These are phyloP conservation scores for Aspergillus bombycis DNA, from an alignment of 2,329 filamentous ascomycete genomes.

Conservation along the genomic window DNA sequence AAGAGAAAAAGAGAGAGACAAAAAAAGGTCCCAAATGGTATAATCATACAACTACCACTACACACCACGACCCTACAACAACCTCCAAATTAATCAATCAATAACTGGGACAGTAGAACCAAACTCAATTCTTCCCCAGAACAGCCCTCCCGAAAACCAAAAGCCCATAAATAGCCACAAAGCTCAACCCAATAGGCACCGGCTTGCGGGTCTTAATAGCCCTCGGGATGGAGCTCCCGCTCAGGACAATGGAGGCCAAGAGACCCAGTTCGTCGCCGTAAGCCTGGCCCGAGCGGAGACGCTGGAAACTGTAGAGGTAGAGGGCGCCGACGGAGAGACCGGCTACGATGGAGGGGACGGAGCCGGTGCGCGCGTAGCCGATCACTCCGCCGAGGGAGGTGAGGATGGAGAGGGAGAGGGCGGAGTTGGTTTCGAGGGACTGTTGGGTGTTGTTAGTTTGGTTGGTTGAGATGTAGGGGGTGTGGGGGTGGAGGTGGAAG, in stretches of 20 bases:
- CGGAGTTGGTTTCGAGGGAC: constrained; percentile 56
- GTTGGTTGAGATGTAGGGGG: not conserved
- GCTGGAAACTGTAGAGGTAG: constrained; percentile 79
- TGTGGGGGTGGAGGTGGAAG: not conserved
- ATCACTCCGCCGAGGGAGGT: constrained; percentile 86
- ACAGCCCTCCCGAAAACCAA: constrained; percentile 77
- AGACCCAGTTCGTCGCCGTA: constrained; percentile 91
- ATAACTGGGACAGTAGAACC: too few relatives aligned
- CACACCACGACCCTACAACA: not conserved
- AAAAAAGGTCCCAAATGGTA: constrained; percentile 9
- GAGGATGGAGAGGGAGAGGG: constrained; percentile 76
- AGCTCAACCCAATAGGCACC: constrained; percentile 76
- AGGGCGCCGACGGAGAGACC: constrained; percentile 79
- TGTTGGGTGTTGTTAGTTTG: constrained; percentile 9
- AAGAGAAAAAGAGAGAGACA: not conserved
- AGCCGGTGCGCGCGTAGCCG: constrained; percentile 83
- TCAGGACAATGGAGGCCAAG: constrained; percentile 82
- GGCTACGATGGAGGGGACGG: constrained; percentile 82
- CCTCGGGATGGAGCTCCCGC: constrained; percentile 80
- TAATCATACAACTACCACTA: too few relatives aligned
- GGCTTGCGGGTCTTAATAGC: constrained; percentile 84
- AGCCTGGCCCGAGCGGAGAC: constrained; percentile 72
- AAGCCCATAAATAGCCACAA: constrained; percentile 78
- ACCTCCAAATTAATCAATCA: not conserved
- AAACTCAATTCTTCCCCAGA: constrained; percentile 32